Evolutionary conservation across 805 yeast genomes (phyloP).

Genomic region (Metschnikowia peoriensis): DNA sequence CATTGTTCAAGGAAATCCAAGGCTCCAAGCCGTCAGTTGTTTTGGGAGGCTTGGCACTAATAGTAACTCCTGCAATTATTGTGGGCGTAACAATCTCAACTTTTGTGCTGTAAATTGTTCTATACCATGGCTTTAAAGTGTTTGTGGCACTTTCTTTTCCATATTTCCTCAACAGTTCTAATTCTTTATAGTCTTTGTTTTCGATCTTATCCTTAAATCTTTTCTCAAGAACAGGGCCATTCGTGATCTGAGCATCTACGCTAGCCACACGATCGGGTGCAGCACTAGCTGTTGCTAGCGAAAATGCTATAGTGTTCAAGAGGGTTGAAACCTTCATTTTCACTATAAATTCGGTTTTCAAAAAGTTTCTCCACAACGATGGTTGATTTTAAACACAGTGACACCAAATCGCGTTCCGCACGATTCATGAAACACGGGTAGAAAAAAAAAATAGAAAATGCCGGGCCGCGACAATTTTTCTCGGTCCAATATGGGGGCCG

Average conservation of each 20-base stretch:
- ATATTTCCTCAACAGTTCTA: conserved; percentile 21
- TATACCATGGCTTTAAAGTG: conserved; percentile 56
- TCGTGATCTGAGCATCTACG: conserved; percentile 16
- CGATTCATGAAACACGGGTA: neutral
- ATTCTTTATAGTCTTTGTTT: conserved; percentile 29
- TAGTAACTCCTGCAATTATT: conserved; percentile 61
- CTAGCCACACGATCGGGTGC: conserved; percentile 7
- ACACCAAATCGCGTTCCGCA: neutral
- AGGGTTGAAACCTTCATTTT: conserved; percentile 1
- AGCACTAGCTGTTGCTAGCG: neutral
- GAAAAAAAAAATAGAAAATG: neutral
- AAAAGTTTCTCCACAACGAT: neutral
- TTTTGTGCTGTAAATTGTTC: conserved; percentile 60
- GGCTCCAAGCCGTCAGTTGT: conserved; percentile 71
- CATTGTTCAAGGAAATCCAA: conserved; percentile 76
- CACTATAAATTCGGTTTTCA: neutral
- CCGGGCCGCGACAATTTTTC: neutral
- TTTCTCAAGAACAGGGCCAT: conserved; percentile 22
- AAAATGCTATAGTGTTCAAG: conserved; percentile 3
- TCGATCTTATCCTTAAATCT: conserved; percentile 30
- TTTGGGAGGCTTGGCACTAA: conserved; percentile 66
- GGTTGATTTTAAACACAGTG: too few relatives aligned
- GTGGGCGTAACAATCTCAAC: conserved; percentile 64
- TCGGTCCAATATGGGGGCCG: neutral
- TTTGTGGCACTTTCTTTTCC: conserved; percentile 31